Base-by-base conservation (phyloP, 805 yeast genomes). In the Wickerhamomyces canadensis region DNA sequence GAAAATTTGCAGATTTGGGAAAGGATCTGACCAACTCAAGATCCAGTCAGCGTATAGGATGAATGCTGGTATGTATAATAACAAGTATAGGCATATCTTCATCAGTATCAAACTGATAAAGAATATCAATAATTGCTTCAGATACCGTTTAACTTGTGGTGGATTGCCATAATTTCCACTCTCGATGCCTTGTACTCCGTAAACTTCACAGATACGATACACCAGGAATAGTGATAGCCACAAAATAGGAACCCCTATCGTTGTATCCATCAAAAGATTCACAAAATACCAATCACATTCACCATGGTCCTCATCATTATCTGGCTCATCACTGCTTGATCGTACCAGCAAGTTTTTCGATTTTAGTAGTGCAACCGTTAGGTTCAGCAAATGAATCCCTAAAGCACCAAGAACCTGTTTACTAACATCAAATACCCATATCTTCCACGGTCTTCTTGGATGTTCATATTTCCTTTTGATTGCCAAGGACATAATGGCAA, bases 281-380 rank as follows among this genome's bases (percentile, higher is more conserved):
- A 93, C 65, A 54, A 91, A 91, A 64, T 93, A 91, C 93, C 96
- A 93, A 49, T 86, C 91, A 60, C 98, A 93, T 7, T 96, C 95
- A 43, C 80, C 80, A 34, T 72, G 75, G 26, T 65, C 72, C 4
- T 56, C 63, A n/a, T 55, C 64, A 26, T 59, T 42, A 19, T 42
- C 34, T 19, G 12, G 23, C 17, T 16, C 41, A 19, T 13, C 19
- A n/a, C 32, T 21, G n/a, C 18, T 14, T 11, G 23, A 15, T 25
- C 41, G 6, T 14, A 47, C 13, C 10, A 40, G 22, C 3, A 61
- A 57, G 19, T 59, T 44, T 38, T 57, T 65, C 10, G 69, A 67
- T 37, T 61, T 58, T 27, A 86, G 40, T 6, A 87, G 72, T 27
- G 96, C 82, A 31, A 86, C 63, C 12, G 76, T 58, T 9, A 91